A percentile compares a stretch with the other conserved stretches of the same genome.
Conservation (phyloP, 768 basidiomycete genomes). For the Mycena indigotica region DNA sequence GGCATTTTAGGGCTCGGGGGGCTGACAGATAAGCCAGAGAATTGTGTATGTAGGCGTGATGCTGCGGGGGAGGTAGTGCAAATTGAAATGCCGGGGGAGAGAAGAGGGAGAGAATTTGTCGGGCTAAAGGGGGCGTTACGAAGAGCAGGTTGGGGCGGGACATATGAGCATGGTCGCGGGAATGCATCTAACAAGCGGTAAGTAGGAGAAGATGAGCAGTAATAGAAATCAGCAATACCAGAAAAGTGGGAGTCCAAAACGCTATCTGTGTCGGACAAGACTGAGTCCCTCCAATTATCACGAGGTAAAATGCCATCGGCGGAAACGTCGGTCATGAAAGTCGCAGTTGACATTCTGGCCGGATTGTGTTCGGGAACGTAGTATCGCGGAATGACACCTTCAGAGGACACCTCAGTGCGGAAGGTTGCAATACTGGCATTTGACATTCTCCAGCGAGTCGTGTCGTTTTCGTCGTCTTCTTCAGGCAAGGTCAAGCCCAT, state of each 20-base stretch:
- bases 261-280: slow-evolving; percentile 33
- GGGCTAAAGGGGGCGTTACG: background rate
- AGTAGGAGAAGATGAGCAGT: slow-evolving; percentile 5
- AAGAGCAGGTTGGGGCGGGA: slow-evolving; percentile 22
- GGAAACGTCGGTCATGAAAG: slow-evolving; percentile 36
- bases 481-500: slow-evolving; percentile 39
- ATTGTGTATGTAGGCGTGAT: slow-evolving; percentile 15
- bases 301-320: slow-evolving; percentile 42
- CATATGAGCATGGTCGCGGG: slow-evolving; percentile 42
- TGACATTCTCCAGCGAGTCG: slow-evolving; percentile 38
- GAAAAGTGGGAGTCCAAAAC: slow-evolving; percentile 35
- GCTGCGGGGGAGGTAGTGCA: slow-evolving; percentile 25
- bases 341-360: slow-evolving; percentile 19
- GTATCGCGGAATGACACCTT: slow-evolving; percentile 54
- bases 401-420: slow-evolving; percentile 58
- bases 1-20: slow-evolving; percentile 10
- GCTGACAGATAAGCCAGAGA: slow-evolving; percentile 12
- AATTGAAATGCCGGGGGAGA: background rate
- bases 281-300: background rate
- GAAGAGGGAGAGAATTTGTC: background rate
- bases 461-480: slow-evolving; percentile 33
- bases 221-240: slow-evolving; percentile 26
- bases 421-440: slow-evolving; percentile 58
- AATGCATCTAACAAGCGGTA: slow-evolving; percentile 37
- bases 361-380: slow-evolving; percentile 19